A percentile compares a stretch with the other conserved stretches of the same genome.
Evolutionary conservation across 2,329 filamentous ascomycete genomes (phyloP).

Genomic region (Pseudogymnoascus sp.): DNA sequence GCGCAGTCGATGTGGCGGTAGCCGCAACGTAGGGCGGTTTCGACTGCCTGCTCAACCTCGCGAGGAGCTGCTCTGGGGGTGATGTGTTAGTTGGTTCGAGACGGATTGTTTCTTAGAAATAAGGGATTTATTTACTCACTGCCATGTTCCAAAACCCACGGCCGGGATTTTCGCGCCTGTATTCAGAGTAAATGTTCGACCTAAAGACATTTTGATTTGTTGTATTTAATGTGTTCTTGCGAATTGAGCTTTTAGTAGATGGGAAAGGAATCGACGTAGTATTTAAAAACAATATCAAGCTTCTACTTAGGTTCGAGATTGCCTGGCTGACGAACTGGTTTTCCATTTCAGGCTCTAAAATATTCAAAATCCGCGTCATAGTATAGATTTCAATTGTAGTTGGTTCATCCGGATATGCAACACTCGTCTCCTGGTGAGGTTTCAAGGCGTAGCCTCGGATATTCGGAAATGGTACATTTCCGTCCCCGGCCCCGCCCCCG

Average conservation of each 20-base stretch:
- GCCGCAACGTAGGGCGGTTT: slow-evolving; percentile 40
- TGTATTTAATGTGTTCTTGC: not conserved
- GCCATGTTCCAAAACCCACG: slow-evolving; percentile 35
- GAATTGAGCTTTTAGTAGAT: not conserved
- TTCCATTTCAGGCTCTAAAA: not conserved
- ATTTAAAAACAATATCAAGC: not conserved
- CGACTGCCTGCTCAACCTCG: slow-evolving; percentile 35
- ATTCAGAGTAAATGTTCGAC: slow-evolving; percentile 20
- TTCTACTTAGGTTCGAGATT: not conserved
- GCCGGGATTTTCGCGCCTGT: slow-evolving; percentile 35
- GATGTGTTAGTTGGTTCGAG: slow-evolving; percentile 15
- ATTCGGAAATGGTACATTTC: not conserved
- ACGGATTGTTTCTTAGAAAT: not conserved
- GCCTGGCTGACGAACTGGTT: not conserved
- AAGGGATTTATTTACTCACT: slow-evolving; percentile 24
- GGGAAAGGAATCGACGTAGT: not conserved
- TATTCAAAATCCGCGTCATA: not conserved
- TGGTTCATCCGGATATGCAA: not conserved
- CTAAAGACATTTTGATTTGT: not conserved
- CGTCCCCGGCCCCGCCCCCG: not conserved
- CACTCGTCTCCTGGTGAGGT: not conserved
- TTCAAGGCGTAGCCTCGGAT: not conserved
- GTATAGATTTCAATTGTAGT: not conserved
- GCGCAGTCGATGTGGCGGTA: slow-evolving; percentile 42
- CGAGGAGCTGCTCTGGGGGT: slow-evolving; percentile 17